Evolutionary conservation across 176 grass and related monocot species (phyloP).

Genomic region (Puccinellia tenuiflora): DNA sequence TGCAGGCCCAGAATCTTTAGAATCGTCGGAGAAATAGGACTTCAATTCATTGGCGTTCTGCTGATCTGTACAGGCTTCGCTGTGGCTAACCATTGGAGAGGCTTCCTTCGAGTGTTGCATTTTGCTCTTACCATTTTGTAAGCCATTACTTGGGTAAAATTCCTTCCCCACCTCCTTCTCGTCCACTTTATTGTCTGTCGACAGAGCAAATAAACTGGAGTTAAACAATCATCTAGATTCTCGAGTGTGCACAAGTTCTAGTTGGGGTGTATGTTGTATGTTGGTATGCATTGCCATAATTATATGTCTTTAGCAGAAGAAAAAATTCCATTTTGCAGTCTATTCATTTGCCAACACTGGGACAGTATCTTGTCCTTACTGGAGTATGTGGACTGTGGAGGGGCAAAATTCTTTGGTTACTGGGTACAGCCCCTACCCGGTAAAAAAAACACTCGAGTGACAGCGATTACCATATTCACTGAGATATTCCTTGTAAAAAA

Average conservation of each 20-base stretch:
- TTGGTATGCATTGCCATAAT: not conserved
- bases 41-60: slow-evolving; percentile 21
- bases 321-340: not conserved
- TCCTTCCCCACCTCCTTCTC: slow-evolving; percentile 22
- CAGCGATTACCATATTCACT: not conserved
- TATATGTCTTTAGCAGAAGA: not conserved
- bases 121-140: slow-evolving; percentile 20
- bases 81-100: slow-evolving; percentile 5
- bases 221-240: not conserved
- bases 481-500: not conserved
- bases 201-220: not conserved
- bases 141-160: slow-evolving; percentile 13
- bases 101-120: slow-evolving; percentile 25
- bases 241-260: not conserved
- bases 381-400: not conserved
- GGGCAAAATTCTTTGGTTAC: not conserved
- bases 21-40: slow-evolving; percentile 21
- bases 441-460: not conserved
- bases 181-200: slow-evolving; percentile 35
- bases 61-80: slow-evolving; percentile 7
- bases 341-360: not conserved
- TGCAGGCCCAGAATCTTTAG: slow-evolving; percentile 36
- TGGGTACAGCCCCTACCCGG: not conserved
- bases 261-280: not conserved
- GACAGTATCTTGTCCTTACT: not conserved